Conservation (phyloP, 495 filamentous ascomycete genomes). For the Neurospora sp. region DNA sequence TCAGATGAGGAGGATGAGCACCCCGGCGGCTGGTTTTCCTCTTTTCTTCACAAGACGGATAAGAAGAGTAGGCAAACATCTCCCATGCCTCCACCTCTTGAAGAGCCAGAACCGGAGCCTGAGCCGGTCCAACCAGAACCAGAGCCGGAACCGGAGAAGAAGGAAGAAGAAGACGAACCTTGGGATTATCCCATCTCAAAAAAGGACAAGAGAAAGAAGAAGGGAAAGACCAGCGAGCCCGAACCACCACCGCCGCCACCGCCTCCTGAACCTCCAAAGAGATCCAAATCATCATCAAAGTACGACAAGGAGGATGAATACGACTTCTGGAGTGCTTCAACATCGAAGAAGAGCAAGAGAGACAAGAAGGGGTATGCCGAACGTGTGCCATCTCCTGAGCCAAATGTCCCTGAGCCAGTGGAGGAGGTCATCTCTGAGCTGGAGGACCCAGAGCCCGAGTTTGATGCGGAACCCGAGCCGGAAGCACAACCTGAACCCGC, state of each 20-base stretch:
- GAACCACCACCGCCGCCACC: slow-evolving; percentile 5
- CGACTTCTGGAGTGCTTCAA: slow-evolving; percentile 3
- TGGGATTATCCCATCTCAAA: slow-evolving; percentile 11
- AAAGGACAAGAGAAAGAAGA: slow-evolving; percentile 26
- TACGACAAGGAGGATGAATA: background rate
- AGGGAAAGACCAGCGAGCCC: slow-evolving; percentile 10
- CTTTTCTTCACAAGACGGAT: slow-evolving; percentile 11
- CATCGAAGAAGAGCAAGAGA: slow-evolving; percentile 9
- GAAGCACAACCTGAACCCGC: background rate
- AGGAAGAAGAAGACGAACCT: slow-evolving; percentile 12
- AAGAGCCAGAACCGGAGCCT: slow-evolving; percentile 6
- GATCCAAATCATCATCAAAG: background rate
- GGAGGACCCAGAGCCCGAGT: slow-evolving; percentile 2
- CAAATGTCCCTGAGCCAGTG: background rate
- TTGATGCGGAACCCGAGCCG: slow-evolving; percentile 1
- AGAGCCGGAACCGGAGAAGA: slow-evolving; percentile 23
- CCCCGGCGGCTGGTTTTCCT: slow-evolving; percentile 6
- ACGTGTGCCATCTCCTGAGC: slow-evolving; percentile 3
- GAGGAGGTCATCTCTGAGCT: slow-evolving; percentile 1
- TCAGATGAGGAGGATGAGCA: slow-evolving; percentile 2
- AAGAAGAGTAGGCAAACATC: slow-evolving; percentile 19
- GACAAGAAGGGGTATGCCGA: slow-evolving; percentile 3
- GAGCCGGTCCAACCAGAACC: slow-evolving; percentile 11
- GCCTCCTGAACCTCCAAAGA: slow-evolving; percentile 1
- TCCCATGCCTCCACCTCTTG: background rate